These are phyloP conservation scores for Heteromeles arbutifolia DNA, from an alignment of 306 rosid species.

Conservation along the genomic window DNA sequence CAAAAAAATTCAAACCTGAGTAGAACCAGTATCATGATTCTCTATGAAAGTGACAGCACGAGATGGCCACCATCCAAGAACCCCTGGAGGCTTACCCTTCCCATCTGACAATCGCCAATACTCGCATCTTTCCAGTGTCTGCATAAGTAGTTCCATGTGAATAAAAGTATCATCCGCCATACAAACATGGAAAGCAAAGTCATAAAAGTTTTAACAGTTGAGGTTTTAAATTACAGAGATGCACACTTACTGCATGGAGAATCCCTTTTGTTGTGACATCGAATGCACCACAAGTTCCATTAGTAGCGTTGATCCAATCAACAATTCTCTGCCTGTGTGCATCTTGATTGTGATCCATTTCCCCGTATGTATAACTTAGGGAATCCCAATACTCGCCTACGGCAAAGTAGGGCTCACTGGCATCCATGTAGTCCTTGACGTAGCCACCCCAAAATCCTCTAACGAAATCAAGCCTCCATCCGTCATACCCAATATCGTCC, in stretches of 20 bases:
- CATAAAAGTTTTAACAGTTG: background rate
- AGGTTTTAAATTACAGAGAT: background rate
- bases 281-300: slow-evolving; percentile 83
- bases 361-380: slow-evolving; percentile 80
- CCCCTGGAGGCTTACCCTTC: slow-evolving; percentile 94
- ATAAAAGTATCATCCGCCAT: background rate
- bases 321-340: slow-evolving; percentile 92
- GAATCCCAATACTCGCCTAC: slow-evolving; percentile 99
- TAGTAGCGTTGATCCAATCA: slow-evolving; percentile 92
- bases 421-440: slow-evolving; percentile 80
- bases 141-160: background rate
- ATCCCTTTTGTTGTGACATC: slow-evolving; percentile 98
- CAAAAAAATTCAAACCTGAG: slow-evolving; percentile 61
- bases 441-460: slow-evolving; percentile 99
- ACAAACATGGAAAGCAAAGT: background rate
- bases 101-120: slow-evolving; percentile 96
- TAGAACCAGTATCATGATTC: slow-evolving; percentile 97
- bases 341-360: slow-evolving; percentile 94
- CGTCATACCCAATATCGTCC: slow-evolving; percentile 90
- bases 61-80: slow-evolving; percentile 99
- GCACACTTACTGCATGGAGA: slow-evolving; percentile 79
- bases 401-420: slow-evolving; percentile 74
- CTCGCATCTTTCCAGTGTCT: slow-evolving; percentile 82
- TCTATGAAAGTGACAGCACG: slow-evolving; percentile 97
- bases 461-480: slow-evolving; percentile 98